A percentile compares a stretch with the other conserved stretches of the same genome.
phyloP scores from a whole-genome alignment of 306 rosid genomes.

The Parietaria judaica region DNA sequence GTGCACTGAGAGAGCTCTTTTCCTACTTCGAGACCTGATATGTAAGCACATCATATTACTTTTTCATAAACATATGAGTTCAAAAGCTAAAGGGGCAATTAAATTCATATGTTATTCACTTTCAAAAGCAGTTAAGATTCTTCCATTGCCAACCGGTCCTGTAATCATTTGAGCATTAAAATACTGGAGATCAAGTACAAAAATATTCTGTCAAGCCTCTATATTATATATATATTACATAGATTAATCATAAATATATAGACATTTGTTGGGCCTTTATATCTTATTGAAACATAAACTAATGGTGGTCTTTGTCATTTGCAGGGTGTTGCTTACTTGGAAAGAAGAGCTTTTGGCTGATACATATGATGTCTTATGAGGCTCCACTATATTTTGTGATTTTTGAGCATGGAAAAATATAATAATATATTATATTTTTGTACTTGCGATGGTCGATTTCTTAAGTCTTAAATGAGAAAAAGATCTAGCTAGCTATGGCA shows the following conservation, averaged over 20 bases:
- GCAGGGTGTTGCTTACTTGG: background rate
- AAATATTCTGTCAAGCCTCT: too few species aligned
- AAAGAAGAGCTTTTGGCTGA: background rate
- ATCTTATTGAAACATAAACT: too few species aligned
- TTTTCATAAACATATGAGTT: too few species aligned
- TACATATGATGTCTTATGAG: background rate
- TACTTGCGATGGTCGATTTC: too few species aligned
- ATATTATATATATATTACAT: background rate
- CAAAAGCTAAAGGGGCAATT: too few species aligned
- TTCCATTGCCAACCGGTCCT: background rate
- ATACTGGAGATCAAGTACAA: background rate
- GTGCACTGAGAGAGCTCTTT: too few species aligned
- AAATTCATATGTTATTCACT: too few species aligned
- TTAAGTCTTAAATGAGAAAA: too few species aligned
- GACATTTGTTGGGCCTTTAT: too few species aligned
- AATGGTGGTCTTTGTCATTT: conserved; percentile 1
- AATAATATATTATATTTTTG: too few species aligned
- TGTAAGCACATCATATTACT: background rate
- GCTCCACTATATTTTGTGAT: conserved; percentile 1
- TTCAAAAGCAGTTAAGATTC: conserved; percentile 2
- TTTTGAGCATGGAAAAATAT: too few species aligned
- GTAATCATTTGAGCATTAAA: background rate
- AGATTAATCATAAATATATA: background rate
- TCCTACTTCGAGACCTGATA: background rate
- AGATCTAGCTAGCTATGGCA: background rate